Evolutionary conservation across 2,329 filamentous ascomycete genomes (phyloP).

Genomic region (Coleophoma cylindrospora): DNA sequence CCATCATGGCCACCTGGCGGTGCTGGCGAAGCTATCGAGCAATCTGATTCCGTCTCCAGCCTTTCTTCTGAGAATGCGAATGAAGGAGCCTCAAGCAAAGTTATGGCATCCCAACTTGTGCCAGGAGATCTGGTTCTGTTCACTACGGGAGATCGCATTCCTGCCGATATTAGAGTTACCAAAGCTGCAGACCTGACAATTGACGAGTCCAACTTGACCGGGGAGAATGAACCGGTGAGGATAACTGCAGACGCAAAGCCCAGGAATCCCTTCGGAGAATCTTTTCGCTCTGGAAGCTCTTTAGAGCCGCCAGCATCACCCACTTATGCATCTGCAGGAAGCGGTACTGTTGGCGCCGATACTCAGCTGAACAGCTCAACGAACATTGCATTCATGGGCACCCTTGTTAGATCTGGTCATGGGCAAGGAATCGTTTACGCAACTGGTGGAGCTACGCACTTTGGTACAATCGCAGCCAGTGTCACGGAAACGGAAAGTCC

Average conservation of each 20-base stretch:
- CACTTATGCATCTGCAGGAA: constrained; percentile 52
- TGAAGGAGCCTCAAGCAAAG: constrained; percentile 70
- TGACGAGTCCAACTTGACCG: constrained; percentile 94
- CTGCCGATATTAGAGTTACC: constrained; percentile 91
- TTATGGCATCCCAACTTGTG: constrained; percentile 82
- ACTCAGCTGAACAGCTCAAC: constrained; percentile 68
- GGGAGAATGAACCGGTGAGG: constrained; percentile 88
- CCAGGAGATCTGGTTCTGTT: constrained; percentile 92
- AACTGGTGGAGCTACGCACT: constrained; percentile 89
- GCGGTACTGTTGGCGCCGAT: constrained; percentile 56
- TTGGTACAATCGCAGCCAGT: constrained; percentile 92
- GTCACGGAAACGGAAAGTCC: constrained; percentile 94
- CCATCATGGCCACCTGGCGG: constrained; percentile 43
- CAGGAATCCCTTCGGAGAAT: constrained; percentile 26
- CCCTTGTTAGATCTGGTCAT: constrained; percentile 88
- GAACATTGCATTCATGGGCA: constrained; percentile 98
- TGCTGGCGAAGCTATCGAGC: constrained; percentile 16
- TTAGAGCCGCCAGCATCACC: constrained; percentile 43
- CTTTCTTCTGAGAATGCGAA: constrained; percentile 41
- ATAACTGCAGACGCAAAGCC: constrained; percentile 64
- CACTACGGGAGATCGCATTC: constrained; percentile 92
- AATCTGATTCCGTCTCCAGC: constrained; percentile 12
- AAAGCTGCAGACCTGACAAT: constrained; percentile 86
- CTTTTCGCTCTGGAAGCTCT: constrained; percentile 21
- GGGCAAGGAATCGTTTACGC: constrained; percentile 97